These are phyloP conservation scores for Paraconiothyrium brasiliense DNA, from an alignment of 2,329 filamentous ascomycete genomes.

Conservation along the genomic window DNA sequence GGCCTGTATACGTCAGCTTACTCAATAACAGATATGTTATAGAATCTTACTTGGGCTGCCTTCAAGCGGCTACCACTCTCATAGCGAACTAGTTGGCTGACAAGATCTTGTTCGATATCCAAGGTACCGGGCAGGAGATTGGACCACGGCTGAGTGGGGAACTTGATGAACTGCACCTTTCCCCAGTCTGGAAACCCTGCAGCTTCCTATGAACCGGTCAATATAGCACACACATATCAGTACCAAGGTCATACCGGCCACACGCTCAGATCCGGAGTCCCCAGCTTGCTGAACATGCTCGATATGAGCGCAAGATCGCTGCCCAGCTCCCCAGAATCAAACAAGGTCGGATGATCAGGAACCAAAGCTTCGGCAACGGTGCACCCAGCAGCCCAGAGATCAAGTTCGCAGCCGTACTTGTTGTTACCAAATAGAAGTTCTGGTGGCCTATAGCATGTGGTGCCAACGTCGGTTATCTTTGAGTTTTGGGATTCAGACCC, in stretches of 20 bases:
- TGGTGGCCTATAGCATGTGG: constrained; percentile 87
- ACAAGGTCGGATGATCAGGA: constrained; percentile 69
- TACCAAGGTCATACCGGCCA: constrained; percentile 74
- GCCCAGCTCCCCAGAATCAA: constrained; percentile 88
- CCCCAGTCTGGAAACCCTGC: constrained; percentile 82
- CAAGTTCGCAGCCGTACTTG: constrained; percentile 75
- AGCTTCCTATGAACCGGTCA: constrained; percentile 63
- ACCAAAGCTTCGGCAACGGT: constrained; percentile 80
- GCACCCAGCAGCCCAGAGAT: constrained; percentile 89
- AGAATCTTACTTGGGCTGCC: constrained; percentile 66
- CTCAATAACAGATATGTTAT: neutral
- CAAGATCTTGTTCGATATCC: constrained; percentile 69
- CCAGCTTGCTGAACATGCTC: constrained; percentile 90
- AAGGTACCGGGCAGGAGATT: constrained; percentile 72
- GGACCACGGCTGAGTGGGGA: constrained; percentile 73
- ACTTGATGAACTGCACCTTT: constrained; percentile 81
- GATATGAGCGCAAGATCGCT: constrained; percentile 91
- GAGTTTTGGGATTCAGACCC: constrained; percentile 69
- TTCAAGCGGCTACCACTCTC: constrained; percentile 73
- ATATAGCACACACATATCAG: neutral
- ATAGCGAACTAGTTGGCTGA: constrained; percentile 75
- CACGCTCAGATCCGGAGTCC: constrained; percentile 78
- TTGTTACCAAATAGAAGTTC: constrained; percentile 88
- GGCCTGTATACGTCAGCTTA: constrained; percentile 25
- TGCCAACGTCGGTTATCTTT: constrained; percentile 94